Evolutionary conservation across 208 protist genomes (phyloP), one percentile per base, ranked within the genome.

Genomic region (Trypanosoma conorhini): DNA sequence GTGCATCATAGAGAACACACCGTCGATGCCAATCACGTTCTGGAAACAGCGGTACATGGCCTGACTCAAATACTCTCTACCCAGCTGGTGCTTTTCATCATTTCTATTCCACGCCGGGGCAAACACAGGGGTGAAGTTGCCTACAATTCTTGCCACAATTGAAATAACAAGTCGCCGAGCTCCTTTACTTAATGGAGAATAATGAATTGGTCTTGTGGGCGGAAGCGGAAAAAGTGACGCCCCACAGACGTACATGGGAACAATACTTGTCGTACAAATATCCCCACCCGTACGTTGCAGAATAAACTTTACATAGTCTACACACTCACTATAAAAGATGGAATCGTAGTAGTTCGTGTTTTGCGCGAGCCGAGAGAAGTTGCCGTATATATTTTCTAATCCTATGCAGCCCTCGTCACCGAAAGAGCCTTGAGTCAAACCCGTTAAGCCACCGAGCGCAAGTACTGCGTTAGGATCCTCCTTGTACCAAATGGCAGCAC

Each of bases 311-410:
- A 67, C 48, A 28, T 76, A 76, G 30, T 70, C 58, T 2, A 69
- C 58, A 70, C 72, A 76, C n/a, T 76, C 72, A 30, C 19, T 65
- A 60, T 71, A 76, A 40, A 76, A 67, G 8, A 58, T 9, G 12
- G 72, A 60, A 59, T 76, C 64, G 52, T 76, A 76, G 24, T 70
- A 71, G 58, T 66, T 76, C 24, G 38, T 56, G n/a, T 50, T 33
- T 44, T 44, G 0, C 28, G 59, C 24, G 24, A 66, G 1, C 22
- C 44, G 28, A 51, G 42, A 67, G 35, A 67, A 40, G 59, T 76
- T 70, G 26, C 30, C 28, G 21, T 69, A 59, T 33, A 76, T 58
- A 19, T 61, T n/a, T 10, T 35, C 10, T 44, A 67, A 9, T 54
- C 72, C 64, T 59, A 38, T 3, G 40, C 72, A 70, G 26, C 19